Evolutionary conservation across 441 rosid genomes (phyloP).

Genomic region (Gossypium armourianum): DNA sequence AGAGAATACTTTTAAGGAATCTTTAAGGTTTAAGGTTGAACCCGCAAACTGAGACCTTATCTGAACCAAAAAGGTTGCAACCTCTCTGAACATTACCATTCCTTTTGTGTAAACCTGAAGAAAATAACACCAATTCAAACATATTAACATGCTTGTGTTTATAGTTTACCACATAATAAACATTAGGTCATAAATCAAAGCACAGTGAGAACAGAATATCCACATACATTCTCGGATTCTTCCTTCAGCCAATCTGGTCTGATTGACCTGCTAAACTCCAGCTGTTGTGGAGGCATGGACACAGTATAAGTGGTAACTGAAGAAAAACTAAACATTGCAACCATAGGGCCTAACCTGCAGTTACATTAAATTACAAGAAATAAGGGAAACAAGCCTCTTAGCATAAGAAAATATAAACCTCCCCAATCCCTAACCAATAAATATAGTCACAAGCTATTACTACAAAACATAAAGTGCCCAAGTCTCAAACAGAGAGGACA

Average conservation of each 20-base stretch:
- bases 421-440: neutral
- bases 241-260: conserved; percentile 42
- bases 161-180: neutral
- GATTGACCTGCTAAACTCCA: conserved; percentile 48
- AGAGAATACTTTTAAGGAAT: conserved; percentile 39
- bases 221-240: conserved; percentile 50
- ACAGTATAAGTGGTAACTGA: conserved; percentile 60
- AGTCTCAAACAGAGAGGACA: neutral
- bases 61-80: conserved; percentile 41
- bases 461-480: neutral
- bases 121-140: conserved; percentile 6
- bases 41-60: conserved; percentile 37
- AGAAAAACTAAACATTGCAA: conserved; percentile 80
- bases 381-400: conserved; percentile 5
- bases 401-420: neutral
- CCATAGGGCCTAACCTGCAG: conserved; percentile 74
- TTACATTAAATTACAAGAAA: neutral
- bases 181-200: neutral
- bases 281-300: conserved; percentile 60
- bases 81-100: conserved; percentile 45
- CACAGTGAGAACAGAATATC: conserved; percentile 18
- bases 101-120: conserved; percentile 53
- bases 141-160: neutral
- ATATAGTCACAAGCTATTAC: neutral
- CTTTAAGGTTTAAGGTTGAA: conserved; percentile 35